phyloP scores from a whole-genome alignment of 2,329 filamentous ascomycete species.

The Fusarium illudens region DNA sequence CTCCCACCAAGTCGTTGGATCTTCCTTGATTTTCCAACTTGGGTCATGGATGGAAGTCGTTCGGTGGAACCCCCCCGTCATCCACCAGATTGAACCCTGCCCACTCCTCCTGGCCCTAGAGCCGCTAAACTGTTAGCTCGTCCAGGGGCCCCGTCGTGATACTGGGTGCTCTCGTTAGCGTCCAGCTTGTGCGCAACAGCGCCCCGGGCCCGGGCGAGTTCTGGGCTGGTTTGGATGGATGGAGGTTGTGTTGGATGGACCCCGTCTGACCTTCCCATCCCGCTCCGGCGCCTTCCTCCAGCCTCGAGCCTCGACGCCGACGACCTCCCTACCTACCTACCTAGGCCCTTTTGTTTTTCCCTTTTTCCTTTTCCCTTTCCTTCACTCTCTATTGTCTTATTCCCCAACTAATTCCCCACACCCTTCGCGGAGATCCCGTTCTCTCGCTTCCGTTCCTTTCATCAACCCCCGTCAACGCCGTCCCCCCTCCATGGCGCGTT shows the following conservation, averaged over 20 bases:
- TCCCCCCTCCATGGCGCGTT: conserved; percentile 39
- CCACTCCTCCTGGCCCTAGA: conserved; percentile 38
- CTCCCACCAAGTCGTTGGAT: conserved; percentile 26
- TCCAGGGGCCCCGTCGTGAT: conserved; percentile 32
- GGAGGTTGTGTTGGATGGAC: conserved; percentile 29
- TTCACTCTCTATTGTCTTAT: conserved; percentile 6
- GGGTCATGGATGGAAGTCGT: conserved; percentile 30
- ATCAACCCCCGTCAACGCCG: conserved; percentile 13
- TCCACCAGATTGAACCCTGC: conserved; percentile 33
- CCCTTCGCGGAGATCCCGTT: conserved; percentile 24
- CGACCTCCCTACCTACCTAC: conserved; percentile 34
- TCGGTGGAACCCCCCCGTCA: conserved; percentile 30
- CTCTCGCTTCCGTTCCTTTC: conserved; percentile 35
- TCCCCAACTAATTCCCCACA: conserved; percentile 22
- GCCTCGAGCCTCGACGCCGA: conserved; percentile 36
- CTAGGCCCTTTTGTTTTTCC: conserved; percentile 12
- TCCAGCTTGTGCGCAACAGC: conserved; percentile 28
- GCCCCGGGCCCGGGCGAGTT: conserved; percentile 26
- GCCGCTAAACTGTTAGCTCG: conserved; percentile 34
- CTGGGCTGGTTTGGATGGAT: conserved; percentile 18
- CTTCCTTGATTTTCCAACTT: conserved; percentile 36
- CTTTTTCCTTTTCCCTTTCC: conserved; percentile 2
- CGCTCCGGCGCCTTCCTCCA: conserved; percentile 27
- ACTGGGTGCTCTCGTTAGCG: conserved; percentile 35
- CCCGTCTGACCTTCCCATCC: conserved; percentile 22